Conservation (phyloP, 805 yeast genomes). For the Nakazawaea wyomingensis region DNA sequence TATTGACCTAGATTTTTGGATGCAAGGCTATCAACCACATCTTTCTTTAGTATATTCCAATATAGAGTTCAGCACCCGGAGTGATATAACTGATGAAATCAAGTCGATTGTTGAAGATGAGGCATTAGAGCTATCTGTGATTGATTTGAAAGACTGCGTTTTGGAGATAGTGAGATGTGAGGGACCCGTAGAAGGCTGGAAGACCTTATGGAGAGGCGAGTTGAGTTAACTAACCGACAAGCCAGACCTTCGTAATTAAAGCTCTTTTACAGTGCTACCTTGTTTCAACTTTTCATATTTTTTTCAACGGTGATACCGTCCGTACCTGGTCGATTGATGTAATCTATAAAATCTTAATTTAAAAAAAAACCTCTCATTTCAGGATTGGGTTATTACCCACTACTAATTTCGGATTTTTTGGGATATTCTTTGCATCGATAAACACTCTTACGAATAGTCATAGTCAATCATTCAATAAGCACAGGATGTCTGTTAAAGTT, state of each 20-base stretch:
- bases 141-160: neutral
- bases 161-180: conserved; percentile 3
- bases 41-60: conserved; percentile 3
- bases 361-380: neutral
- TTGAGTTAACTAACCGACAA: too few species aligned
- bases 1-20: neutral
- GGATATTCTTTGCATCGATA: neutral
- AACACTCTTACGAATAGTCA: too few species aligned
- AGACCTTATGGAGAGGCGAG: neutral
- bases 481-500: conserved; percentile 30
- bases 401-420: neutral
- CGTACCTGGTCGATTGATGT: neutral
- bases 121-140: neutral
- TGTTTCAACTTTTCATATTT: too few species aligned
- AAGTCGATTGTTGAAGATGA: neutral
- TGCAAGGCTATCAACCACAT: neutral
- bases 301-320: too few species aligned
- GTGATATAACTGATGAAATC: neutral
- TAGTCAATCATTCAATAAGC: neutral
- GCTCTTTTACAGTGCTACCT: too few species aligned
- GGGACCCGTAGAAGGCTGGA: neutral
- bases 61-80: neutral
- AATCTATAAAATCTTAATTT: neutral
- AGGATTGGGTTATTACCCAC: neutral
- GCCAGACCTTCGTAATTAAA: too few species aligned